These are phyloP conservation scores for Lenzites betulinus DNA, from an alignment of 768 basidiomycete species.

Conservation along the genomic window DNA sequence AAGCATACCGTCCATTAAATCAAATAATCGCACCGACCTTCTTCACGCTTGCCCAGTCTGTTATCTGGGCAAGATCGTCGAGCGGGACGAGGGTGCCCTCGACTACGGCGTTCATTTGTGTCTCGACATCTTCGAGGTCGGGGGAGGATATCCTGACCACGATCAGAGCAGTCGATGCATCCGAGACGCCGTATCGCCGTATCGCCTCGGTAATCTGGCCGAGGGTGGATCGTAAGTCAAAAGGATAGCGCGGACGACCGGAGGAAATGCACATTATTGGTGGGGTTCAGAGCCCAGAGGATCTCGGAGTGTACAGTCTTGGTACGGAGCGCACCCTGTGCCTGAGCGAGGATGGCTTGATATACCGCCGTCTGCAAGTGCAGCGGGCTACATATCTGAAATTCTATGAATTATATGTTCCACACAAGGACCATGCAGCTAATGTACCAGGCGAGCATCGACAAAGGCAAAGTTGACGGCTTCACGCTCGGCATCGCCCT, in stretches of 20 bases:
- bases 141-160: conserved; percentile 66
- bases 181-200: conserved; percentile 80
- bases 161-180: conserved; percentile 61
- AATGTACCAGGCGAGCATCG: conserved; percentile 76
- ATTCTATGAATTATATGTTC: not conserved
- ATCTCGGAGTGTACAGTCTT: conserved; percentile 92
- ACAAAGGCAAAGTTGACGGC: conserved; percentile 92
- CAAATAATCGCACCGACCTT: conserved; percentile 53
- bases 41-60: conserved; percentile 73
- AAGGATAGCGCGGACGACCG: not conserved
- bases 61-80: conserved; percentile 44
- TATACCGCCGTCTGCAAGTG: conserved; percentile 86
- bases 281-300: conserved; percentile 84
- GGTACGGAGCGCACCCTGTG: conserved; percentile 64
- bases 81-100: conserved; percentile 57
- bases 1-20: not conserved
- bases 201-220: conserved; percentile 88
- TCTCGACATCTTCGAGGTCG: conserved; percentile 43
- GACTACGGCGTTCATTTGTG: conserved; percentile 59
- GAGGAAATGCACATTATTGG: conserved; percentile 63
- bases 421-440: not conserved
- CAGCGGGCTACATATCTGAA: conserved; percentile 75
- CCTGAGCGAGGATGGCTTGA: conserved; percentile 73
- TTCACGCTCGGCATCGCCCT: conserved; percentile 69
- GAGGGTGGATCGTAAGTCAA: not conserved